Evolutionary conservation across 2,329 filamentous ascomycete species (phyloP).

Genomic region (Fonsecaea nubica): DNA sequence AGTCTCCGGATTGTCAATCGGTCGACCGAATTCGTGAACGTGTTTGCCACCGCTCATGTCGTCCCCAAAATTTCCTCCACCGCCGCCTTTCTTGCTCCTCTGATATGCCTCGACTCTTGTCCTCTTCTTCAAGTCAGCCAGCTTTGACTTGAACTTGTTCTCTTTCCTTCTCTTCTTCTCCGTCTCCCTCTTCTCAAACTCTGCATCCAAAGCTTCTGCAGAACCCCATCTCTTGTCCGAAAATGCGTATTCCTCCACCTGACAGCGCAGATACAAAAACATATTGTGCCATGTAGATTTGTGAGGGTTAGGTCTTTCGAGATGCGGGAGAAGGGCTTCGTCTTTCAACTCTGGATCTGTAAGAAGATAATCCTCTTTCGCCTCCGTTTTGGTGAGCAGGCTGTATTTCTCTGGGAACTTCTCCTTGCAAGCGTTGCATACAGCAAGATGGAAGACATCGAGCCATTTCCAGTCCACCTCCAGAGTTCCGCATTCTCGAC

Average conservation of each 20-base stretch:
- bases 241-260: slow-evolving; percentile 94
- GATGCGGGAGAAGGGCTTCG: slow-evolving; percentile 80
- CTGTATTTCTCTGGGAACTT: slow-evolving; percentile 91
- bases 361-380: slow-evolving; percentile 89
- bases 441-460: slow-evolving; percentile 75
- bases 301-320: slow-evolving; percentile 90
- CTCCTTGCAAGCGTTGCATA: slow-evolving; percentile 88
- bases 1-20: slow-evolving; percentile 64
- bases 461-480: slow-evolving; percentile 98
- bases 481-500: slow-evolving; percentile 78
- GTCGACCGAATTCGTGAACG: slow-evolving; percentile 81
- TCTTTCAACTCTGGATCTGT: slow-evolving; percentile 96
- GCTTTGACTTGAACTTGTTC: slow-evolving; percentile 86
- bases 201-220: slow-evolving; percentile 80
- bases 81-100: slow-evolving; percentile 64
- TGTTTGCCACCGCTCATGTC: slow-evolving; percentile 73
- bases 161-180: slow-evolving; percentile 88
- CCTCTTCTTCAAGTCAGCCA: slow-evolving; percentile 89
- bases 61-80: slow-evolving; percentile 73
- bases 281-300: slow-evolving; percentile 98
- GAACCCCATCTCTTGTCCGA: slow-evolving; percentile 85
- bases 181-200: slow-evolving; percentile 78
- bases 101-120: slow-evolving; percentile 90
- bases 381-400: slow-evolving; percentile 94
- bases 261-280: slow-evolving; percentile 93